These are phyloP conservation scores for Megacollybia marginata DNA, from an alignment of 768 basidiomycete species.

Conservation along the genomic window DNA sequence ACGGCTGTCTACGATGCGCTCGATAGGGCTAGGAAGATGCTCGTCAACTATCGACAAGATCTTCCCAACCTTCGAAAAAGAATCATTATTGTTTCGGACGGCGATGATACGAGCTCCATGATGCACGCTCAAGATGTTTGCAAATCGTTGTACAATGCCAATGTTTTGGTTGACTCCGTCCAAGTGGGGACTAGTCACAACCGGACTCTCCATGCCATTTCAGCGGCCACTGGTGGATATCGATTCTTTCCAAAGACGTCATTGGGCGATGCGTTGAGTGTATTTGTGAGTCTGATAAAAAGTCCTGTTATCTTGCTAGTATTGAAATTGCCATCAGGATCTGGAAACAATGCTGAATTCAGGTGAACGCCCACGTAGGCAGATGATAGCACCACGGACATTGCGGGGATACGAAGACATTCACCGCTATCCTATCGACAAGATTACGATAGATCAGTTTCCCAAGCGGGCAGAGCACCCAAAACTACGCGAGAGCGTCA, in stretches of 20 bases:
- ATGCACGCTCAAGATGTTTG: slow-evolving; percentile 12
- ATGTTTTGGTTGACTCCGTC: slow-evolving; percentile 19
- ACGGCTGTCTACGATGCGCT: slow-evolving; percentile 21
- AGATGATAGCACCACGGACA: slow-evolving; percentile 2
- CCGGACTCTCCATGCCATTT: slow-evolving; percentile 15
- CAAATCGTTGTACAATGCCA: slow-evolving; percentile 9
- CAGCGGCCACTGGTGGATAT: slow-evolving; percentile 22
- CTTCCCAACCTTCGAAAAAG: slow-evolving; percentile 15
- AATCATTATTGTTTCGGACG: slow-evolving; percentile 22
- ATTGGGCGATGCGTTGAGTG: slow-evolving; percentile 19
- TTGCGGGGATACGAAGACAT: slow-evolving; percentile 6
- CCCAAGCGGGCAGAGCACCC: slow-evolving; percentile 16
- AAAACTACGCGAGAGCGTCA: slow-evolving; percentile 12
- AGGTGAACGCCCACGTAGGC: slow-evolving; percentile 14
- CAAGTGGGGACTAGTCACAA: slow-evolving; percentile 16
- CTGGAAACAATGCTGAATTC: slow-evolving; percentile 22
- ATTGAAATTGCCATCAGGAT: slow-evolving; percentile 10
- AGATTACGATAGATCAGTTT: slow-evolving; percentile 17
- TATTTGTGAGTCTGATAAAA: slow-evolving; percentile 19
- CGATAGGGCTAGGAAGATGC: slow-evolving; percentile 13
- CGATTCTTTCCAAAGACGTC: slow-evolving; percentile 20
- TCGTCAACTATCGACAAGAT: slow-evolving; percentile 14
- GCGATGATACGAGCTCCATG: slow-evolving; percentile 18
- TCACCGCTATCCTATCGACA: slow-evolving; percentile 10
- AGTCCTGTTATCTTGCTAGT: not conserved